Percentiles rank a stretch among this genome's conserved stretches.
These are phyloP conservation scores for Rhodamnia argentea DNA, from an alignment of 345 rosid genomes.

Conservation along the genomic window DNA sequence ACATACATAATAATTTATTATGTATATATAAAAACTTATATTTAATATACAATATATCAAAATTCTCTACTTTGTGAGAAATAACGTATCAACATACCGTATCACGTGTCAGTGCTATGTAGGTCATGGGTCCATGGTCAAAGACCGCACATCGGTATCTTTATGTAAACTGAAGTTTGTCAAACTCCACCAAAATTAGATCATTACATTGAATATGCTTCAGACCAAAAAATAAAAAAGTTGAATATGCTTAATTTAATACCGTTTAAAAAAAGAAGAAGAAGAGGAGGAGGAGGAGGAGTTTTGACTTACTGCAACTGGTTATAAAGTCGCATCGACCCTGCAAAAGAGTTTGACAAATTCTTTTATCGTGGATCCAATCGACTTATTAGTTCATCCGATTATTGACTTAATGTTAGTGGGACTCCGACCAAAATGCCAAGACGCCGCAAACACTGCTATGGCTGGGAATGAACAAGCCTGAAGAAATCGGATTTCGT, in stretches of 20 bases:
- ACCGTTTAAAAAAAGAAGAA: neutral
- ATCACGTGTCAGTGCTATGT: no score
- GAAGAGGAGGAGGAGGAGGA: no score
- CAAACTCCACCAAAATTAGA: neutral
- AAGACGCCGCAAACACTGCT: neutral
- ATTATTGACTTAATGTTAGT: neutral
- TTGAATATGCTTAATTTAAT: no score
- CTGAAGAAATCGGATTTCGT: neutral
- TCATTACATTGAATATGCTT: neutral
- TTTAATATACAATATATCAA: no score
- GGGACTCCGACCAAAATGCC: neutral
- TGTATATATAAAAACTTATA: no score
- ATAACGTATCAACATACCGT: no score
- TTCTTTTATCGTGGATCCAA: neutral
- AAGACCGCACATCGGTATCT: neutral
- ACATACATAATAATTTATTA: no score
- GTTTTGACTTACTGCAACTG: neutral
- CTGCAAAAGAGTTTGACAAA: neutral
- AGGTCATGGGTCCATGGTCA: no score
- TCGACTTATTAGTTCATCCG: neutral
- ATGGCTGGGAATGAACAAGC: neutral
- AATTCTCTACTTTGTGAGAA: no score
- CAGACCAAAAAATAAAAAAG: no score
- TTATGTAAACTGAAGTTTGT: no score
- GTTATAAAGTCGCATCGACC: no score